Base-by-base conservation (phyloP, 1,284 basidiomycete species). In the Naganishia cerealis region DNA sequence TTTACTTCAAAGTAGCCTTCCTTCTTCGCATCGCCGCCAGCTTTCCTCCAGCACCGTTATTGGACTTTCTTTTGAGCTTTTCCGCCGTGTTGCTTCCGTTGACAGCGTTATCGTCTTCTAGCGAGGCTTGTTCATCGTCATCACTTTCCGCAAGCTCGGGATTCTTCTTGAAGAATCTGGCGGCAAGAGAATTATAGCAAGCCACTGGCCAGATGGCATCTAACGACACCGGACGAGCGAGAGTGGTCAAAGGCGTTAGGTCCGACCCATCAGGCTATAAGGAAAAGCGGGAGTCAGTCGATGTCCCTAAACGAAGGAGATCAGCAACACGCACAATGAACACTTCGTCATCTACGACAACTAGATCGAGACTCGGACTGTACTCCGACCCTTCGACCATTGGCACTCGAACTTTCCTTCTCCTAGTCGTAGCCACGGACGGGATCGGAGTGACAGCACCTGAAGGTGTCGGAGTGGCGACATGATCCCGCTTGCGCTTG, bases 371-470 rank as follows among this genome's bases (percentile, higher is more conserved):
- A 5, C 66, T 70, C 29, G 55, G 67, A 40, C 72, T 75, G 10
- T 68, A 69, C 4, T 73, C 73, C 24, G 68, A 69, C 7, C 79
- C 79, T 62, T 79, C 76, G 1, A 79, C 74, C 72, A 81, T 76
- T 1, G 77, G 76, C 7, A 82, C 78, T 66, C 72, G 77, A 39
- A 81, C 81, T 69, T 79, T 79, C 57, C 78, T 72, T 55, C 77
- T 71, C 52, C 73, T 68, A 0, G 68, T 29, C 12, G 26, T 40
- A 21, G 26, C 18, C 18, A 38, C 55, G n/a, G 40, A 15, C 6
- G 57, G 36, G n/a, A 36, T 24, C 39, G 62, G 42, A 38, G n/a
- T 42, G 6, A 15, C 39, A 53, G 66, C 26, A 38, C 46, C 57
- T 36, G 55, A 54, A 4, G 33, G 38, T 38, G 24, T 33, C 3